phyloP scores from a whole-genome alignment of 1,139 yeast genomes.

The Saccharomyces hybrid region DNA sequence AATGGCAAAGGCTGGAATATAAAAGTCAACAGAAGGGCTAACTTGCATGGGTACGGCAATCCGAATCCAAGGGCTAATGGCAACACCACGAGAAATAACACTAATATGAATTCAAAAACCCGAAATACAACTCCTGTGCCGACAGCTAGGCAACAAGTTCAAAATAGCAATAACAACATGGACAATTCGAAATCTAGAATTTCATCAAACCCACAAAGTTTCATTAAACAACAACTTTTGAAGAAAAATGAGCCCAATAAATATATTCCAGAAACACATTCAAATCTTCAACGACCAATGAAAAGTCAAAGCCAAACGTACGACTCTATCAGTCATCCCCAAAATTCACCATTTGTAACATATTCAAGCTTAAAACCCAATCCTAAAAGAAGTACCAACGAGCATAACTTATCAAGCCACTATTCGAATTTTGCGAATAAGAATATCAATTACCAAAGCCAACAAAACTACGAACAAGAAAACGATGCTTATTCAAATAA shows the following conservation, averaged over 20 bases:
- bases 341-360: neutral
- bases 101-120: slow-evolving; percentile 6
- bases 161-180: neutral
- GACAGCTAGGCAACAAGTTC: neutral
- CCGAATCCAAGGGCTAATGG: slow-evolving; percentile 23
- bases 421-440: neutral
- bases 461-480: neutral
- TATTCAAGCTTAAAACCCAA: neutral
- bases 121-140: neutral
- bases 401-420: neutral
- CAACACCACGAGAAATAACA: slow-evolving; percentile 5
- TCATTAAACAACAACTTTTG: neutral
- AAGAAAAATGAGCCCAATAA: neutral
- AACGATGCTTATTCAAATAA: neutral
- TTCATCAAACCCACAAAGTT: neutral
- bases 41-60: slow-evolving; percentile 69
- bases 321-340: neutral
- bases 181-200: neutral
- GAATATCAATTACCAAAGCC: neutral
- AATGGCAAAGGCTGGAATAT: slow-evolving; percentile 92
- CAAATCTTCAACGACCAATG: neutral
- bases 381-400: neutral
- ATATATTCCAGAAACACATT: neutral
- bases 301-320: neutral
- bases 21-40: slow-evolving; percentile 73